Evolutionary conservation across 1,284 basidiomycete species (phyloP), one percentile per base, ranked within the genome.

Genomic region (Papiliotrema laurentii): DNA sequence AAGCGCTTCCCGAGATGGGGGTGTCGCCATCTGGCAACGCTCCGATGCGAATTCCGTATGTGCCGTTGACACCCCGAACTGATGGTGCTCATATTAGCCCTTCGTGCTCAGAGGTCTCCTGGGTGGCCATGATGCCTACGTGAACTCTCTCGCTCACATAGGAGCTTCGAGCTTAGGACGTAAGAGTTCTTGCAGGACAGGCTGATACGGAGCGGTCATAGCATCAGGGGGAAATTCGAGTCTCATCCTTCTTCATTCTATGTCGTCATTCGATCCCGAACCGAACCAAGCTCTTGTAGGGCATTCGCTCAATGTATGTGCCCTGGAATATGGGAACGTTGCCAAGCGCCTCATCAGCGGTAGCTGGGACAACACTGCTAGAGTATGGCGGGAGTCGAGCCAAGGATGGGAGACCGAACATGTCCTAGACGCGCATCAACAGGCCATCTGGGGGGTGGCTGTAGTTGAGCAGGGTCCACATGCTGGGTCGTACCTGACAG

Each of bases 301-400:
- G 2, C 66, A 69, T 36, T 34, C 47, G n/a, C 46, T 60, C 2
- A 69, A 69, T 39, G 60, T 69, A 16, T 69, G 64, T 44, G 50
- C 60, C 1, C 50, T 69, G 22, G 16, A 28, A 1, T 69, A 60
- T 33, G 59, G 53, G 5, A 10, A 43, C 0, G 54, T 43, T 19
- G 46, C 33, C 14, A 22, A 47, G 18, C 56, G 56, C 43, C 51
- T 69, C 19, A 55, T 67, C 27, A 64, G 61, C 39, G 63, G 60
- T 13, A 65, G 63, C 49, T 69, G 66, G 64, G 66, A 69, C 48
- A 45, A 51, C 19, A 63, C 66, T 1, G 66, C 64, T 10, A 47
- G 66, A 31, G 53, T 69, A 1, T 69, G 66, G 66, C 24, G 36
- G 1, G 30, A 46, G 10, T 45, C 30, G 16, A 36, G 44, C 10